Percentiles rank a stretch among this genome's conserved stretches.
phyloP scores from a whole-genome alignment of 495 filamentous ascomycete species.

The Viridothelium virens region DNA sequence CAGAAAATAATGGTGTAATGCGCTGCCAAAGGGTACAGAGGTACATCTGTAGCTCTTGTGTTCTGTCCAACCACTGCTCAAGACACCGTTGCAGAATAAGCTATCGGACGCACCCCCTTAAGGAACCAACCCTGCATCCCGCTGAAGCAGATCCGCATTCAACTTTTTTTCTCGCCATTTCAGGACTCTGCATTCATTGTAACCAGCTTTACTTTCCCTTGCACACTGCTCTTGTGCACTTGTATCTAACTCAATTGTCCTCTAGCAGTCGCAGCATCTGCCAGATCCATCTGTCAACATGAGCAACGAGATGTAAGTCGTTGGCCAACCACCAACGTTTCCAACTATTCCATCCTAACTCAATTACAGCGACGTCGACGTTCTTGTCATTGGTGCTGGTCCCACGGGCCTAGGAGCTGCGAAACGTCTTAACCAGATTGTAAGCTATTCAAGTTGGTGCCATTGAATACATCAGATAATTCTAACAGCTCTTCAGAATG shows the following conservation, averaged over 20 bases:
- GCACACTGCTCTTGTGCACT: neutral
- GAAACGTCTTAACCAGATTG: slow-evolving; percentile 93
- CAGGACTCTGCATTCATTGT: neutral
- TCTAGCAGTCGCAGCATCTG: neutral
- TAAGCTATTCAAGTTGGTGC: slow-evolving; percentile 41
- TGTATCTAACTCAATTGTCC: neutral
- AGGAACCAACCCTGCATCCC: neutral
- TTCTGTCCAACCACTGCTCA: neutral
- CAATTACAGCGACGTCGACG: slow-evolving; percentile 70
- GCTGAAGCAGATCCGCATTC: slow-evolving; percentile 3
- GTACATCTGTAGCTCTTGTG: neutral
- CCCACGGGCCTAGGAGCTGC: slow-evolving; percentile 95
- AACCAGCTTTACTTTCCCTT: neutral
- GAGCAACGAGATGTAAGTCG: slow-evolving; percentile 42
- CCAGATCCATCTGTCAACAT: slow-evolving; percentile 42
- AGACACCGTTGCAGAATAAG: slow-evolving; percentile 9
- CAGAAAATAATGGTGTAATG: too few relatives aligned
- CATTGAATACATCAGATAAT: neutral
- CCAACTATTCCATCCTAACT: slow-evolving; percentile 12
- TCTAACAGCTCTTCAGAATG: slow-evolving; percentile 48
- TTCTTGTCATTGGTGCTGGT: slow-evolving; percentile 96
- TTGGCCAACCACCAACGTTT: slow-evolving; percentile 9
- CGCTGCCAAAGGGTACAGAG: too few relatives aligned
- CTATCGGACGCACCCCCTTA: neutral
- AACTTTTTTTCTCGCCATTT: slow-evolving; percentile 1